Conservation (phyloP, 2,329 filamentous ascomycete species). For the Onygenales sp. region DNA sequence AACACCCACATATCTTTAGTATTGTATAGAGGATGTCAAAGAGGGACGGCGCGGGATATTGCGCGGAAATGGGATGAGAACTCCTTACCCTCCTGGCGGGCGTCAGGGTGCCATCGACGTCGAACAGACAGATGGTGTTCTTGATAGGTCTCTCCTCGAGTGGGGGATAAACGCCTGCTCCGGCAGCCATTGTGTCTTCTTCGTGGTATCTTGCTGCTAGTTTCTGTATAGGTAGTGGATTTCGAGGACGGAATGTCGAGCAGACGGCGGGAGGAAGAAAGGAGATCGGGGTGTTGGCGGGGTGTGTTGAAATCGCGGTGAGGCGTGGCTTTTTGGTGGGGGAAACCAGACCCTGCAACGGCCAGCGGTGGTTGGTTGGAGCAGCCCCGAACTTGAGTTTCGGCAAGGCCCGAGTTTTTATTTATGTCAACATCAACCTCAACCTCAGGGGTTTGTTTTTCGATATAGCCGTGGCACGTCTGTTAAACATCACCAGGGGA, state of each 20-base stretch:
- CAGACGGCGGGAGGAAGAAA: too few species aligned
- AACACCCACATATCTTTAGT: neutral
- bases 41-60: neutral
- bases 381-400: too few species aligned
- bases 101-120: conserved; percentile 89
- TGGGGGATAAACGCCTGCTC: conserved; percentile 49
- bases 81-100: conserved; percentile 61
- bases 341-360: too few species aligned
- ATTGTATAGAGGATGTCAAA: neutral
- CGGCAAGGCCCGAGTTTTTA: neutral
- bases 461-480: too few species aligned
- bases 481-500: too few species aligned
- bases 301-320: too few species aligned
- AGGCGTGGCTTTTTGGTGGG: too few species aligned
- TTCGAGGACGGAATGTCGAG: too few species aligned
- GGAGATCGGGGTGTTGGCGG: too few species aligned
- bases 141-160: conserved; percentile 77
- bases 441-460: too few species aligned
- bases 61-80: neutral
- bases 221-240: too few species aligned
- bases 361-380: too few species aligned
- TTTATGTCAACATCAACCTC: neutral
- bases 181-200: conserved; percentile 5
- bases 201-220: neutral
- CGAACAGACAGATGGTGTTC: conserved; percentile 91